These are phyloP conservation scores for Dactylorhiza incarnata DNA, from an alignment of 106 monocot species.

Conservation along the genomic window DNA sequence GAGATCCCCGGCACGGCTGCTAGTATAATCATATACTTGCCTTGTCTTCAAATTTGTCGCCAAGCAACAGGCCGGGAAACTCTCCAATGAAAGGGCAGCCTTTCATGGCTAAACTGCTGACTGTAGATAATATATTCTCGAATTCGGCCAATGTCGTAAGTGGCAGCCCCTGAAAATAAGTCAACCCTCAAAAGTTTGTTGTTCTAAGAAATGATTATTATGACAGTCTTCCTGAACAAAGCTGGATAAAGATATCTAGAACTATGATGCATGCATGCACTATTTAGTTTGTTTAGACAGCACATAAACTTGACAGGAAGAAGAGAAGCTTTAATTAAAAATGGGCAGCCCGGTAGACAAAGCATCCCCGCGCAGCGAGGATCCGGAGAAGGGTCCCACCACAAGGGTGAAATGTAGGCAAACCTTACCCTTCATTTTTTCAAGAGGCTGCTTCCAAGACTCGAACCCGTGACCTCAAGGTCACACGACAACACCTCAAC, in stretches of 20 bases:
- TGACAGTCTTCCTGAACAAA: not conserved
- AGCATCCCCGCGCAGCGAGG: too few species aligned
- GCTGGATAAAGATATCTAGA: not conserved
- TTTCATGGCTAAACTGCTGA: constrained; percentile 79
- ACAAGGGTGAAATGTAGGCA: too few species aligned
- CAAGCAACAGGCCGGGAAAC: constrained; percentile 33
- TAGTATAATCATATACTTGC: constrained; percentile 14
- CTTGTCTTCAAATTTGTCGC: constrained; percentile 23
- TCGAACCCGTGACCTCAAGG: too few species aligned
- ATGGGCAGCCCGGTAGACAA: too few species aligned
- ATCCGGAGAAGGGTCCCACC: too few species aligned
- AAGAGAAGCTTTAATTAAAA: not conserved
- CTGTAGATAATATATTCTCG: constrained; percentile 37
- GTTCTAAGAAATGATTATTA: not conserved
- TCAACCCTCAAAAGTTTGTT: not conserved
- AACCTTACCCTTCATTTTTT: too few species aligned
- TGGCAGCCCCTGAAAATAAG: constrained; percentile 61
- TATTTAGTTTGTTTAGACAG: not conserved
- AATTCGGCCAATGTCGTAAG: constrained; percentile 30
- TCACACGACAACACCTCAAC: too few species aligned
- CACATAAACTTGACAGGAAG: not conserved
- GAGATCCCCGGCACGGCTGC: too few species aligned
- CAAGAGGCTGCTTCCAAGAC: too few species aligned
- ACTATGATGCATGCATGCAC: not conserved
- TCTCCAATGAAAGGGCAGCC: constrained; percentile 73